A percentile compares a stretch with the other conserved stretches of the same genome.
phyloP scores from a whole-genome alignment of 257 asterid genomes.

The Cynanchum wilfordii region DNA sequence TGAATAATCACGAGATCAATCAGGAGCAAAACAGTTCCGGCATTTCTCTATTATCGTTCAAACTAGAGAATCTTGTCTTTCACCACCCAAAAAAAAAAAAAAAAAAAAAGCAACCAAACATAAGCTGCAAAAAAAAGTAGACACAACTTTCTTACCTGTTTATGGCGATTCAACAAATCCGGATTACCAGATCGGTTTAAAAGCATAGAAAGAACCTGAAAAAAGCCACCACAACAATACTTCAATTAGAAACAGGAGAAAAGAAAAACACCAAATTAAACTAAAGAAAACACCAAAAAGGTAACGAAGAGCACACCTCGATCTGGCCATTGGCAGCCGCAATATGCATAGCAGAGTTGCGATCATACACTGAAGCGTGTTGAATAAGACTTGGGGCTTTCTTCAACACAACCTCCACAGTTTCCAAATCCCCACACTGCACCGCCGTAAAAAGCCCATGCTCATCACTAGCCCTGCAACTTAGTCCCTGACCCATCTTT shows the following conservation, averaged over 20 bases:
- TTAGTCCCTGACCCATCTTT: constrained; percentile 88
- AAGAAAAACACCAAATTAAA: neutral
- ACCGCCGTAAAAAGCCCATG: constrained; percentile 66
- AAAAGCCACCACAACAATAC: constrained; percentile 22
- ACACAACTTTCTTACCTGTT: constrained; percentile 48
- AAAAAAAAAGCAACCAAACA: neutral
- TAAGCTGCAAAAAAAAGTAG: neutral
- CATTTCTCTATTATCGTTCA: neutral
- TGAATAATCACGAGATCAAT: constrained; percentile 17
- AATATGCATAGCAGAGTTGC: constrained; percentile 74
- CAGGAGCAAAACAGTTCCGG: neutral
- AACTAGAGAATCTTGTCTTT: neutral
- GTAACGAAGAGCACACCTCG: constrained; percentile 56
- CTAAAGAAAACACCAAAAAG: neutral
- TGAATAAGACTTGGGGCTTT: constrained; percentile 46
- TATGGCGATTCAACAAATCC: constrained; percentile 74
- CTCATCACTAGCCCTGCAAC: constrained; percentile 68
- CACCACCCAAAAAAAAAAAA: neutral
- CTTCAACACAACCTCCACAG: constrained; percentile 41
- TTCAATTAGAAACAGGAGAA: constrained; percentile 11
- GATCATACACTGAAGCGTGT: constrained; percentile 55
- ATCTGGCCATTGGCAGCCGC: constrained; percentile 98
- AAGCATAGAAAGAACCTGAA: constrained; percentile 73
- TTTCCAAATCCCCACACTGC: constrained; percentile 63
- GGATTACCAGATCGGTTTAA: constrained; percentile 69